Evolutionary conservation across 306 rosid genomes (phyloP).

Genomic region (Fragaria ananassa): DNA sequence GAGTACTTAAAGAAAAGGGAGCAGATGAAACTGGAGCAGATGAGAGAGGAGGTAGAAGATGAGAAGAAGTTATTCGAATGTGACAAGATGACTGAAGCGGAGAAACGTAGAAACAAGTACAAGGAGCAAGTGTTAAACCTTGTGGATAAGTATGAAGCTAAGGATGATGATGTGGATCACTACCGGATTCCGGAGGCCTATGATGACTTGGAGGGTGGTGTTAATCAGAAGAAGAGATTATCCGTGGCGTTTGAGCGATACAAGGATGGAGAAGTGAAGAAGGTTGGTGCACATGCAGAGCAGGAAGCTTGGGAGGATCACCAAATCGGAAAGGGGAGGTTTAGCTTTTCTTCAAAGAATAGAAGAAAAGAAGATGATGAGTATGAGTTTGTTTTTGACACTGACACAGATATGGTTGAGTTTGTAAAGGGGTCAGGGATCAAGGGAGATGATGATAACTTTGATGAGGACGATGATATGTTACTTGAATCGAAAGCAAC

Average conservation of each 20-base stretch:
- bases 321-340: slow-evolving; percentile 75
- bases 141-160: slow-evolving; percentile 68
- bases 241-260: slow-evolving; percentile 61
- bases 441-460: slow-evolving; percentile 59
- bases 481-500: slow-evolving; percentile 54
- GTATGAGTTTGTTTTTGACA: slow-evolving; percentile 53
- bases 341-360: slow-evolving; percentile 77
- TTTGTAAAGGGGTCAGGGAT: slow-evolving; percentile 66
- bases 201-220: slow-evolving; percentile 70
- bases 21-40: slow-evolving; percentile 78
- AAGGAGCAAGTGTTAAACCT: slow-evolving; percentile 79
- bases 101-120: slow-evolving; percentile 47
- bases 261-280: slow-evolving; percentile 78
- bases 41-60: slow-evolving; percentile 86
- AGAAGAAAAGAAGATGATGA: slow-evolving; percentile 57
- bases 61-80: slow-evolving; percentile 75
- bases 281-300: slow-evolving; percentile 82
- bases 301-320: slow-evolving; percentile 98
- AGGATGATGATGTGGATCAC: slow-evolving; percentile 51
- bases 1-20: slow-evolving; percentile 87
- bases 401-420: slow-evolving; percentile 61
- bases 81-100: slow-evolving; percentile 67
- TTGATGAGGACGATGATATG: slow-evolving; percentile 22
- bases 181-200: slow-evolving; percentile 93
- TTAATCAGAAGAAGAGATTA: slow-evolving; percentile 82